Base-by-base conservation (phyloP, 2,329 filamentous ascomycete genomes). In the Huntiella abstrusa region DNA sequence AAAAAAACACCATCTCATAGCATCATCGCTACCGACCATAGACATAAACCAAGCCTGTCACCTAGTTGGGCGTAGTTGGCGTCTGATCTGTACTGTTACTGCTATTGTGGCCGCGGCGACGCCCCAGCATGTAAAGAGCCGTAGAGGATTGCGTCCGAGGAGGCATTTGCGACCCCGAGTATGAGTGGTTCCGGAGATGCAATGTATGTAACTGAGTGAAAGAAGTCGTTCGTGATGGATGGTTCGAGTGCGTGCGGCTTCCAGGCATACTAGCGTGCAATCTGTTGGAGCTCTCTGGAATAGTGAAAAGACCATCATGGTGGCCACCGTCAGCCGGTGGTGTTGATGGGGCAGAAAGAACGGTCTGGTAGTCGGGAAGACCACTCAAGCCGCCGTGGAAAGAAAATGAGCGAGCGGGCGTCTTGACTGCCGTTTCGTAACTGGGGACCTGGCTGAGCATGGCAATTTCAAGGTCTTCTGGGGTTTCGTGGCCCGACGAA, bases 381-480 rank as follows among this genome's bases (percentile, higher is more conserved):
- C 60, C 60, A 17, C 41, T 43, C 4, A 64, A 59, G 32, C 66
- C 66, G 16, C 68, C 66, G 5, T 67, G 60, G 38, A 65, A 66
- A 42, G 63, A 67, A 11, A 66, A 66, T 33, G 69, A 66, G 43
- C 71, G 68, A 12, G 75, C 71, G 4, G 76, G 73, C 0, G 77
- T 73, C 52, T 73, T 74, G 19, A 85, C 73, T 0, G 82, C 82
- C 1, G 82, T 86, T 12, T 72, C 71, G 58, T 87, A 87, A 48
- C 81, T 86, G 1, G 82, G 82, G 2, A 87, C 81, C 52, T 80
- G 80, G 57, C 69, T 80, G 37, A 86, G 63, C 52, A 76, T 71
- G 41, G 71, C 70, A 53, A 83, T 62, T 51, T 81, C 75, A 13
- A 68, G 63, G 42, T 68, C 54, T 53, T 76, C 69, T 3, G 69